phyloP scores from a whole-genome alignment of 2,329 filamentous ascomycete genomes.

The Sphaerulina musiva region DNA sequence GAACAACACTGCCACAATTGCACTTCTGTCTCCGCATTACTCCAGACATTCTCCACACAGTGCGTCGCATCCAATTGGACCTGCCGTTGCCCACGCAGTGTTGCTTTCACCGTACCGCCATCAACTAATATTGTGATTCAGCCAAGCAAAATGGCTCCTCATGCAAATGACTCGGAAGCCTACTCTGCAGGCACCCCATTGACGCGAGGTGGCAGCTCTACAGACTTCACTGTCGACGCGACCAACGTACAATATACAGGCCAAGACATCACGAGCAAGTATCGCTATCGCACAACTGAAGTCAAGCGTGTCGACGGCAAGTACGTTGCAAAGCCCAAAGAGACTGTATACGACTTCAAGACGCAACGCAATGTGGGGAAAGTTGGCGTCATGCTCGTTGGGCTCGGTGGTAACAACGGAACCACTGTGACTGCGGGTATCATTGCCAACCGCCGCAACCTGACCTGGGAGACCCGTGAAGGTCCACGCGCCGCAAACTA shows the following conservation, averaged over 20 bases:
- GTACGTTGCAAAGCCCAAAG: conserved; percentile 75
- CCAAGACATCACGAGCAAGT: conserved; percentile 81
- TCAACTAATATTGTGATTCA: neutral
- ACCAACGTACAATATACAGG: conserved; percentile 90
- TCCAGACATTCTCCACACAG: conserved; percentile 33
- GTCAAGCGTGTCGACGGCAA: conserved; percentile 68
- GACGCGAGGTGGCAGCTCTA: neutral
- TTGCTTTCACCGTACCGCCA: neutral
- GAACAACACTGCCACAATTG: neutral
- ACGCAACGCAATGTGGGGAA: conserved; percentile 89
- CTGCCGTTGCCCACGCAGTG: neutral
- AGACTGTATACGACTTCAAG: conserved; percentile 95
- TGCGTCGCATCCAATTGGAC: neutral
- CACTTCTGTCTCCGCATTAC: no score
- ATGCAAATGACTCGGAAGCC: conserved; percentile 64
- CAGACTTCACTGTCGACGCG: conserved; percentile 75
- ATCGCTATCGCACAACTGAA: conserved; percentile 90
- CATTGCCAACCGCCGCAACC: conserved; percentile 80
- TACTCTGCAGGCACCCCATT: conserved; percentile 45
- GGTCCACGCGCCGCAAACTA: conserved; percentile 83
- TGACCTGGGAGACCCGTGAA: conserved; percentile 91
- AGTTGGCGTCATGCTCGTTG: conserved; percentile 94
- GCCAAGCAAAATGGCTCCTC: conserved; percentile 69
- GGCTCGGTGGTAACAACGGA: conserved; percentile 97
- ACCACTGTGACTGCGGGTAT: conserved; percentile 96